Evolutionary conservation across 2,329 filamentous ascomycete species (phyloP), one percentile per base, ranked within the genome.

Genomic region (Akanthomyces lecanii): DNA sequence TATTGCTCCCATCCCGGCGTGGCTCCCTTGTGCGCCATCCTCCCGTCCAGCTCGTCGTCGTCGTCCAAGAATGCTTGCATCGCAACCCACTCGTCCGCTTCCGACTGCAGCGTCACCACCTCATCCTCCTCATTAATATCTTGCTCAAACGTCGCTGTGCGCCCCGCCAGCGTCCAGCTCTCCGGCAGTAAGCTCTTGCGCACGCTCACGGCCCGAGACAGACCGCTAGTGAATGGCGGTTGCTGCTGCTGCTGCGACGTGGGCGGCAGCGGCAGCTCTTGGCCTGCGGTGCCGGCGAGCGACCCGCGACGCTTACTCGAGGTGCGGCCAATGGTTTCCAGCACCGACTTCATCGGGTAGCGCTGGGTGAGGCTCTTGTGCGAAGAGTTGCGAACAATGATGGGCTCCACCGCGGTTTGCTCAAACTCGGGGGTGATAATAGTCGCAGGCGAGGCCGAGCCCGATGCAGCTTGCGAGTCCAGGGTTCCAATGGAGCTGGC

Each of bases 1-100:
- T 79, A 82, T 68, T 81, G 77, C 65, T 78, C 79, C 79, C 78
- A 82, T 5, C 75, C 75, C 4, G 76, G 71, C 62, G 73, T 68
- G 36, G 67, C 68, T 23, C 69, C 67, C 38, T 68, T 68, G 23
- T 69, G 68, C 11, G 62, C 38, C 57, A 65, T 65, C 25, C 62
- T 63, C 5, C 65, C 56, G 12, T 63, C 61, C 5, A 65, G 65
- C 11, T 63, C 65, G 8, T 65, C 65, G 33, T 63, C 65, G 8
- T 65, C 65, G 33, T 74, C 71, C 61, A 77, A 70, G 51, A 76
- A 76, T 1, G 69, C 69, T 63, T 77, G 72, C 74, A 77, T 76
- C 11, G 71, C 71, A 11, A 69, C 67, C 75, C 74, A 77, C 60
- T 78, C 75, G 18, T 71, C 70, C 23, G 72, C 70, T 21, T 76